phyloP scores from a whole-genome alignment of 1,284 basidiomycete species.

The Cryptococcus neoformans region DNA sequence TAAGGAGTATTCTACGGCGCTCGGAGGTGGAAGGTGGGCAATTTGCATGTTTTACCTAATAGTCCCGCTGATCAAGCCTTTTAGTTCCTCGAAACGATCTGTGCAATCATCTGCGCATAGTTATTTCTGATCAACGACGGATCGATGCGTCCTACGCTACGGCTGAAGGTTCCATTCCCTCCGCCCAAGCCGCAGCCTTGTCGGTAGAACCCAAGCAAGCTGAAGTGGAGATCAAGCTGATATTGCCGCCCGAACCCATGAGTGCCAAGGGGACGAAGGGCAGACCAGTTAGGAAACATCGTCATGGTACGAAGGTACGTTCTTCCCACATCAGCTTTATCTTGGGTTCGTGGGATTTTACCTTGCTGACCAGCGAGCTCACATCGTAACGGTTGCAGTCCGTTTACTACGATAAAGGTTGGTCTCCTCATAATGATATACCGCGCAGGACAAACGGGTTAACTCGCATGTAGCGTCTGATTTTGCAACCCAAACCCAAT shows the following conservation, averaged over 20 bases:
- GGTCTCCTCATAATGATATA: not conserved
- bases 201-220: slow-evolving; percentile 17
- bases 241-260: slow-evolving; percentile 44
- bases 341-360: not conserved
- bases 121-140: slow-evolving; percentile 45
- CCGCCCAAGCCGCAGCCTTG: slow-evolving; percentile 22
- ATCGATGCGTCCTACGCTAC: slow-evolving; percentile 43
- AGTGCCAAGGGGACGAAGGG: slow-evolving; percentile 28
- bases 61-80: not conserved
- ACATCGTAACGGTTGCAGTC: slow-evolving; percentile 11
- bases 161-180: slow-evolving; percentile 29
- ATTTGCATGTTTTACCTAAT: not conserved
- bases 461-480: slow-evolving; percentile 22
- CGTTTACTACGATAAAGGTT: slow-evolving; percentile 45
- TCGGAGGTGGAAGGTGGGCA: slow-evolving; percentile 45
- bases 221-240: slow-evolving; percentile 40
- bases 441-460: not conserved
- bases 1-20: slow-evolving; percentile 34
- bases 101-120: slow-evolving; percentile 33
- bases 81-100: slow-evolving; percentile 45
- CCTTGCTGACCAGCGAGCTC: not conserved
- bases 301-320: slow-evolving; percentile 43
- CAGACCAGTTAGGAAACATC: slow-evolving; percentile 36
- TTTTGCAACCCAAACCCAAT: slow-evolving; percentile 33
- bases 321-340: not conserved